Conservation (phyloP, 768 basidiomycete species). For the Mycena leptocephala region DNA sequence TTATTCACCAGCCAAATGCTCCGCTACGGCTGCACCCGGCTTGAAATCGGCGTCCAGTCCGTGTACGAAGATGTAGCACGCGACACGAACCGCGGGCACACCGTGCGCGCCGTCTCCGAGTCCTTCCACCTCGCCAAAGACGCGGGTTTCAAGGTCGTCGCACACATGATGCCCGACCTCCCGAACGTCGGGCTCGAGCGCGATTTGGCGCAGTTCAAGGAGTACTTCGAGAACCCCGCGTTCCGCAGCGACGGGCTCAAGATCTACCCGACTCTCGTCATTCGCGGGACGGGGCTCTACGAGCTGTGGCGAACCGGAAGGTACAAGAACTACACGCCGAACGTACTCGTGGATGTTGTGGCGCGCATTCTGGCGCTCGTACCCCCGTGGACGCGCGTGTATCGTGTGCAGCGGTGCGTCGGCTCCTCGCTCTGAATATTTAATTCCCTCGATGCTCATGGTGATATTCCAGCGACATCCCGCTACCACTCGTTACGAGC, state of each 20-base stretch:
- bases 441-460: conserved; percentile 10
- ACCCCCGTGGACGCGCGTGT: conserved; percentile 98
- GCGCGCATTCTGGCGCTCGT: conserved; percentile 96
- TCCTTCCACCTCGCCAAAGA: conserved; percentile 98
- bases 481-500: conserved; percentile 95
- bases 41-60: conserved; percentile 99
- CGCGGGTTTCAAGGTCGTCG: conserved; percentile 99
- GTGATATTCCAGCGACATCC: conserved; percentile 83
- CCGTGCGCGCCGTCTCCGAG: conserved; percentile 96
- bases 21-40: conserved; percentile 97
- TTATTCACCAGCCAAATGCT: conserved; percentile 88
- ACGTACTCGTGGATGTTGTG: conserved; percentile 97
- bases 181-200: conserved; percentile 98
- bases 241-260: conserved; percentile 98
- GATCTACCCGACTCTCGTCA: conserved; percentile 98
- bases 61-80: conserved; percentile 99
- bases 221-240: conserved; percentile 98
- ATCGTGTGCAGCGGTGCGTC: conserved; percentile 92
- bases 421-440: neutral
- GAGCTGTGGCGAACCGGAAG: conserved; percentile 97
- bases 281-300: conserved; percentile 96
- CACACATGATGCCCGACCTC: conserved; percentile 99
- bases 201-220: conserved; percentile 98
- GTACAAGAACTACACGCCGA: conserved; percentile 99
- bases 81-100: conserved; percentile 99